Conservation (phyloP, 2,329 filamentous ascomycete species). For the Hortaea werneckii region DNA sequence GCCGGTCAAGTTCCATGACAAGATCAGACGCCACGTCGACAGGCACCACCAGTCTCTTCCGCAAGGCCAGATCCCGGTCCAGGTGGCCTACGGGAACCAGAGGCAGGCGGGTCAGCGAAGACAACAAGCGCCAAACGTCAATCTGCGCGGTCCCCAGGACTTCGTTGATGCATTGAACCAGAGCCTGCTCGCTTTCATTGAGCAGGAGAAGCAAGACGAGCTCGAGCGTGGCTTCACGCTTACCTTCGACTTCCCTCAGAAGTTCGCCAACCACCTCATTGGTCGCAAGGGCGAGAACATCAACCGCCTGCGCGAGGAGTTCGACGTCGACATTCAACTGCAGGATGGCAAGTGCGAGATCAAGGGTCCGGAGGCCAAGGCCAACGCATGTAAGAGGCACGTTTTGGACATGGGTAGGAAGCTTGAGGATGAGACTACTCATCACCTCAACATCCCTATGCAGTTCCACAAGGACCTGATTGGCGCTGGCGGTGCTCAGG, state of each 20-base stretch:
- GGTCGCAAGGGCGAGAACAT: slow-evolving; percentile 59
- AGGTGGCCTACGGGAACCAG: slow-evolving; percentile 41
- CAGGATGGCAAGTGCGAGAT: slow-evolving; percentile 90
- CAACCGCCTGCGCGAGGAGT: slow-evolving; percentile 57
- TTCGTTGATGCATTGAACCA: slow-evolving; percentile 60
- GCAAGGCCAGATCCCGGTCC: slow-evolving; percentile 45
- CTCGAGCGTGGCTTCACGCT: slow-evolving; percentile 82
- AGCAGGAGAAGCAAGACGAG: slow-evolving; percentile 84
- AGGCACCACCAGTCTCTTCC: slow-evolving; percentile 43
- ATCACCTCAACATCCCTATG: slow-evolving; percentile 79
- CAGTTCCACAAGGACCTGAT: slow-evolving; percentile 94
- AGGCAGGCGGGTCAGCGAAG: slow-evolving; percentile 34
- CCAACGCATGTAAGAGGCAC: slow-evolving; percentile 72
- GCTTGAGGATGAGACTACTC: slow-evolving; percentile 82
- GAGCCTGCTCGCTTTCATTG: slow-evolving; percentile 70
- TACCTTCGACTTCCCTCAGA: slow-evolving; percentile 87
- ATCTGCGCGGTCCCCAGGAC: slow-evolving; percentile 65
- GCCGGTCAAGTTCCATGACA: slow-evolving; percentile 53
- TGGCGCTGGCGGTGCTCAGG: slow-evolving; percentile 73
- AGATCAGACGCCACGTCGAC: slow-evolving; percentile 49
- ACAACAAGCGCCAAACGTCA: slow-evolving; percentile 42
- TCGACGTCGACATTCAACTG: slow-evolving; percentile 72
- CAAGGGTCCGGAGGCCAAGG: slow-evolving; percentile 91
- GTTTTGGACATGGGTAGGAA: slow-evolving; percentile 71
- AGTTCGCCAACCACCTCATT: slow-evolving; percentile 79